Base-by-base conservation (phyloP, 768 basidiomycete genomes). In the Hericium erinaceus region DNA sequence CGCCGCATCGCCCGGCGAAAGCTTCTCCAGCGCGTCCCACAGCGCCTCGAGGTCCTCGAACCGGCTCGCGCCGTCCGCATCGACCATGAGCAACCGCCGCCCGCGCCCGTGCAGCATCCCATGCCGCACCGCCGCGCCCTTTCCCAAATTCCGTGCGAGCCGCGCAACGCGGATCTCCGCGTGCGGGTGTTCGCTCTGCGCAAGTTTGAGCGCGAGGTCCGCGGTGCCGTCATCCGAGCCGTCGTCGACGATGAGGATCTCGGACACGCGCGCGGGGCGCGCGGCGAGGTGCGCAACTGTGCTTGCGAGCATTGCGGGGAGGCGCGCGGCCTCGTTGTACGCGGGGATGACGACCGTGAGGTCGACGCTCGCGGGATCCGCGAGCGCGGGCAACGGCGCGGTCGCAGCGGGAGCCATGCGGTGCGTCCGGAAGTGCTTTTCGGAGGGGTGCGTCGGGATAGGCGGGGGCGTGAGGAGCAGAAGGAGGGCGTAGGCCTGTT, bases 81-180 rank as follows among this genome's bases (percentile, higher is more conserved):
- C 95, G 46, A 87, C 95, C 82, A 97, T 93, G 54, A 98, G 73
- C 48, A 97, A 73, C 10, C 90, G 74, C 62, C 77, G 72, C 7
- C 95, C 95, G 3, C 90, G 79, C 8, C 83, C 80, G 65, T 87
- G 84, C 61, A 95, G 69, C 82, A 95, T 90, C 39, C 95, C 94
- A 71, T 97, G 95, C 38, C 88, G 77, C 22, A 97, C 93, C 0
- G 93, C 91, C 3, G 93, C 95, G 18, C 95, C 95, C 67, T 98
- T 98, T 1, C 94, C 94, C 16, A 87, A 72, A 66, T 98, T 98
- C 64, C 77, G 75, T 67, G 83, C 83, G 58, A 98, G 74, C 20
- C 78, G 83, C 56, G 95, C 81, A 20, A 97, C 82, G 58, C 85
- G 82, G 58, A 97, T 85, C 64, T 89, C 83, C 57, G 72, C 75